These are phyloP conservation scores for Cucurbita ficifolia DNA, from an alignment of 306 rosid species.

Conservation along the genomic window DNA sequence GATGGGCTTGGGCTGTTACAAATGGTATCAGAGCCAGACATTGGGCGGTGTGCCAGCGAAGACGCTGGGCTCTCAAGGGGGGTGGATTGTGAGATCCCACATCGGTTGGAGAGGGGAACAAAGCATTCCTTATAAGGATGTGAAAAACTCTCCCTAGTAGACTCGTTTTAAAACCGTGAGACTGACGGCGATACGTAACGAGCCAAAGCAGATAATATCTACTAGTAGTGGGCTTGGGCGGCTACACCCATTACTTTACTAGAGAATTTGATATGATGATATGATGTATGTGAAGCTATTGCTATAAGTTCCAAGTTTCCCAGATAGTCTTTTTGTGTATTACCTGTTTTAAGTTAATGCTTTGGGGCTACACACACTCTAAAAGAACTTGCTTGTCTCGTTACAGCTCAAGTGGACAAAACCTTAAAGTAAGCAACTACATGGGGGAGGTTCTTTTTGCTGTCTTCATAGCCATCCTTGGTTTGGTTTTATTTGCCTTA, in stretches of 20 bases:
- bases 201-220: too few species aligned
- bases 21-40: too few species aligned
- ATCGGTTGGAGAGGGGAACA: too few species aligned
- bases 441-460: slow-evolving; percentile 52
- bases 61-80: too few species aligned
- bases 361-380: not conserved
- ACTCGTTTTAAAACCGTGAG: too few species aligned
- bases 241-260: not conserved
- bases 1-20: too few species aligned
- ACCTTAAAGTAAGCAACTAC: slow-evolving; percentile 49
- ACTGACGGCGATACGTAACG: too few species aligned
- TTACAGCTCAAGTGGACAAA: slow-evolving; percentile 75
- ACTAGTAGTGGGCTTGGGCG: too few species aligned
- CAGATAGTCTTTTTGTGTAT: not conserved
- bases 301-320: not conserved
- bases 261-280: not conserved
- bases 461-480: slow-evolving; percentile 41
- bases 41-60: too few species aligned
- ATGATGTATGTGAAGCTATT: not conserved
- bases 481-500: slow-evolving; percentile 59
- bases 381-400: not conserved
- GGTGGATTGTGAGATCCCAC: too few species aligned
- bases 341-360: not conserved
- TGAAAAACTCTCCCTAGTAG: too few species aligned
- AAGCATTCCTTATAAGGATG: too few species aligned